Evolutionary conservation across 805 yeast genomes (phyloP), one percentile per base, ranked within the genome.

Genomic region (Lachancea cidri): DNA sequence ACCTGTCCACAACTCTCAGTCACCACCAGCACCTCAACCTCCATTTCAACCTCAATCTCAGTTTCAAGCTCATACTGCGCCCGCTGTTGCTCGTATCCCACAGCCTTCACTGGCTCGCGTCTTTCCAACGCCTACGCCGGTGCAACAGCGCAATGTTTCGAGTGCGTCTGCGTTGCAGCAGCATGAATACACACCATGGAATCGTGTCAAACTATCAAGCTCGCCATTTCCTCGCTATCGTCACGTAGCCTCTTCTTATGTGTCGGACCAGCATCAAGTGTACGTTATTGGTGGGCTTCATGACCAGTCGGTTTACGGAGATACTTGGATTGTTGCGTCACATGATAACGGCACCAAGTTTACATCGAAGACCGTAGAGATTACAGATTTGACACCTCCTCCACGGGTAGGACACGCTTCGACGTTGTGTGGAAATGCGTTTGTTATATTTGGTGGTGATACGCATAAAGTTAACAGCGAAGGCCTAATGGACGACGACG

Each of bases 371-470:
- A 38, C 83, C 70, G 53, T 82, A 37, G 86, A 83, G 45, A 85
- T 84, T 45, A 76, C 78, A 38, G 86, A 82, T 46, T 80, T 84
- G 38, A 77, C 86, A 14, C 96, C 97, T 2, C 91, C 96, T 15
- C 96, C 98, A 25, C 79, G 98, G 54, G 96, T 91, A 5, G 98
- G 98, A 3, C 99, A 93, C 64, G 86, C 96, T 4, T 75, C 95
- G 1, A 84, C 89, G 7, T 71, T 91, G 25, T 82, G 95, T 46
- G 98, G 98, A 11, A 91, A 89, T 57, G 98, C 98, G 1, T 93
- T 83, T 55, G 88, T 93, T 34, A 78, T 93, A 11, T 91, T 86
- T 64, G 98, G 98, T 27, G 99, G 99, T 55, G 98, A 93, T 60
- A 93, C 98, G 1, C 84, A 81, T 30, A 75, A 76, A 50, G 83